Conservation (phyloP, 2,329 filamentous ascomycete species). For the Calycina herbarum region DNA sequence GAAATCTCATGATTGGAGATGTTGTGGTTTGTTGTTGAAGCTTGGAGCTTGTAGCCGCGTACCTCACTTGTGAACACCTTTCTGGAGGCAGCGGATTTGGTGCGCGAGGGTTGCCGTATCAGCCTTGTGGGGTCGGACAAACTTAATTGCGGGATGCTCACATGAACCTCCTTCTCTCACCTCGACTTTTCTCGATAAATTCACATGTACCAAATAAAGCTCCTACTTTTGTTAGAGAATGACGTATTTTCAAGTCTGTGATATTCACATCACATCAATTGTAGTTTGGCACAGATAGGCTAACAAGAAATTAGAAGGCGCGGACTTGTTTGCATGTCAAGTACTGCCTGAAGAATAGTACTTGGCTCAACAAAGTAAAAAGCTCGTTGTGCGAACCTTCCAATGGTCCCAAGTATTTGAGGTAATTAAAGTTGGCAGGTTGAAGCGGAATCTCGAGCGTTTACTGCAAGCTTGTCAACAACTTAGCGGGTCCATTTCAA, state of each 20-base stretch:
- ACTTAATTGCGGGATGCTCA: too few species aligned
- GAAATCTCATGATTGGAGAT: slow-evolving; percentile 42
- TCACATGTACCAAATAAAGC: not conserved
- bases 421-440: too few species aligned
- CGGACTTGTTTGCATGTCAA: too few species aligned
- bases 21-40: slow-evolving; percentile 6
- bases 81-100: not conserved
- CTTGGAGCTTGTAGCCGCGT: slow-evolving; percentile 11
- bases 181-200: not conserved
- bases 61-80: slow-evolving; percentile 11
- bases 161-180: not conserved
- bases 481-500: too few species aligned
- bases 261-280: not conserved
- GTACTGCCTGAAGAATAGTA: too few species aligned
- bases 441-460: too few species aligned
- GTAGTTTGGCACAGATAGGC: not conserved
- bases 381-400: too few species aligned
- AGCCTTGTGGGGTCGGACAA: not conserved
- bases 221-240: not conserved
- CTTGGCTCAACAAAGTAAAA: too few species aligned
- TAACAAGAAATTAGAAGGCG: too few species aligned
- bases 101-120: not conserved
- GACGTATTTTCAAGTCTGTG: not conserved
- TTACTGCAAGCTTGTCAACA: too few species aligned
- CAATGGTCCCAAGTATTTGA: too few species aligned